Percentiles rank a stretch among this genome's conserved stretches.
phyloP scores from a whole-genome alignment of 2,329 filamentous ascomycete species.

The Bipolaris oryzae region DNA sequence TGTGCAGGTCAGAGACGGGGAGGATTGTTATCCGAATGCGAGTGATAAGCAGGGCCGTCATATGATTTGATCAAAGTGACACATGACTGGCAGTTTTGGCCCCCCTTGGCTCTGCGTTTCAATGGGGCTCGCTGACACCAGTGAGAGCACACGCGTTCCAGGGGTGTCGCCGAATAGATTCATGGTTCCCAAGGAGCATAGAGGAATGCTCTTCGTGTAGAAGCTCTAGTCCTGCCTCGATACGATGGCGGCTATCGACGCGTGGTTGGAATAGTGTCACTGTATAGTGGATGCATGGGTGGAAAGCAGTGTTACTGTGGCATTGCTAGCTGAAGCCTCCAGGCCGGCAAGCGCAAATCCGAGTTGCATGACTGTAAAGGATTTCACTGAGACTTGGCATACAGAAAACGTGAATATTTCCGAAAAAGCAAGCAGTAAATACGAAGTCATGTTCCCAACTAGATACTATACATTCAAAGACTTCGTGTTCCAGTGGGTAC shows the following conservation, averaged over 20 bases:
- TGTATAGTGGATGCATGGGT: not conserved
- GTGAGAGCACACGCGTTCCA: not conserved
- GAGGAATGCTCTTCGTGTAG: too few relatives aligned
- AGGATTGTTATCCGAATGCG: not conserved
- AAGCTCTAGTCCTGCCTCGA: too few relatives aligned
- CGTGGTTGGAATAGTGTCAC: too few relatives aligned
- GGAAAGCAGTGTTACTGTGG: not conserved
- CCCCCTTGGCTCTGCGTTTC: not conserved
- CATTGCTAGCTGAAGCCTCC: not conserved
- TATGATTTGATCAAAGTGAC: not conserved
- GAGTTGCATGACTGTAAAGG: not conserved
- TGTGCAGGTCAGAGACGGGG: too few relatives aligned
- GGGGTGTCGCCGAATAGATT: not conserved
- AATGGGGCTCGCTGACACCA: not conserved
- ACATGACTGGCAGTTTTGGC: not conserved
- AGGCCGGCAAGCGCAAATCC: not conserved
- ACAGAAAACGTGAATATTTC: not conserved
- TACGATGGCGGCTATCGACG: too few relatives aligned
- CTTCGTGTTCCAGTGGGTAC: not conserved
- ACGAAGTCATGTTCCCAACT: not conserved
- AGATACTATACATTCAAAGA: not conserved
- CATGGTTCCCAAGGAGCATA: not conserved
- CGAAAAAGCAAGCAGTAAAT: not conserved
- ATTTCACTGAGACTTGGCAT: not conserved
- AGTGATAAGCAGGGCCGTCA: not conserved